phyloP scores from a whole-genome alignment of 768 basidiomycete species.

The Tubosaeta sp. region DNA sequence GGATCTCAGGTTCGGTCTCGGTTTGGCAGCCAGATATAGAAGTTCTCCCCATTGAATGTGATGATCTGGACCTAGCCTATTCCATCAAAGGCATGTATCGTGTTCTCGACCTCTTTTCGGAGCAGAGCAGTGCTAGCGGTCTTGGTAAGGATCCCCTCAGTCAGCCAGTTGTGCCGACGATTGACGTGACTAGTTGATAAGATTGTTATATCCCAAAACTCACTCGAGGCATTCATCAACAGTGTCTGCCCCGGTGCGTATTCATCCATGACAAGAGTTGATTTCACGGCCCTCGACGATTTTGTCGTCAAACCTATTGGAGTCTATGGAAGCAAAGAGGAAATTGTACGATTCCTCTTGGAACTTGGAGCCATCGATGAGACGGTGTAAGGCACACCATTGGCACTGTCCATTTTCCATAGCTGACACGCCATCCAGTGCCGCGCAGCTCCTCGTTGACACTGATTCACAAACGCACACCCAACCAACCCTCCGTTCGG shows the following conservation, averaged over 20 bases:
- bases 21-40: slow-evolving; percentile 19
- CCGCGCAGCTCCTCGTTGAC: slow-evolving; percentile 12
- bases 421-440: slow-evolving; percentile 1
- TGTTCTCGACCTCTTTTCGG: no score
- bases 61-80: slow-evolving; percentile 19
- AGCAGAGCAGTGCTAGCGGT: slow-evolving; percentile 37
- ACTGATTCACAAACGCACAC: background rate
- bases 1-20: background rate
- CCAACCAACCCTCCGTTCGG: slow-evolving; percentile 17
- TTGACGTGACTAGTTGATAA: slow-evolving; percentile 47
- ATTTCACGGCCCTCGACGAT: slow-evolving; percentile 1
- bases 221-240: slow-evolving; percentile 47
- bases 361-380: slow-evolving; percentile 35
- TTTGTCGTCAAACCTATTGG: slow-evolving; percentile 47
- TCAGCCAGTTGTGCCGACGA: background rate
- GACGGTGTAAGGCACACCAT: slow-evolving; percentile 32
- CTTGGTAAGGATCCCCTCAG: slow-evolving; percentile 35
- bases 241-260: slow-evolving; percentile 48
- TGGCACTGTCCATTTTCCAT: background rate
- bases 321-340: slow-evolving; percentile 51
- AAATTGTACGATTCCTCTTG: slow-evolving; percentile 44
- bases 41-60: background rate
- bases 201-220: slow-evolving; percentile 53
- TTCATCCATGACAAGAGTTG: slow-evolving; percentile 49
- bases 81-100: slow-evolving; percentile 32